phyloP scores from a whole-genome alignment of 257 asterid species.

The Rehmannia glutinosa region DNA sequence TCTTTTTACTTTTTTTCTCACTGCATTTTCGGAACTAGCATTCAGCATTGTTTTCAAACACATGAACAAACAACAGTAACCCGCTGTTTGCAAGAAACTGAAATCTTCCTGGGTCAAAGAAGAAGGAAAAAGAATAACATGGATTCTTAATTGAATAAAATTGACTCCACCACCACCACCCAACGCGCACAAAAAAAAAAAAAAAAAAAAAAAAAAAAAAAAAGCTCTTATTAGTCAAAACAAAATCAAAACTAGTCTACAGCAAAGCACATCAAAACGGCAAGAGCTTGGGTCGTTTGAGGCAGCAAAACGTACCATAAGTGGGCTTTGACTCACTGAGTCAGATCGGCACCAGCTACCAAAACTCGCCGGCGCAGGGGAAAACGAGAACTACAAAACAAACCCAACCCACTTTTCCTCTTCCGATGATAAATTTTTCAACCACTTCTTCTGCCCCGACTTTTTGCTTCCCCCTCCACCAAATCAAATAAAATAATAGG shows the following conservation, averaged over 20 bases:
- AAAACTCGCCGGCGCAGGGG: conserved; percentile 16
- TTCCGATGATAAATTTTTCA: conserved; percentile 22
- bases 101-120: background rate
- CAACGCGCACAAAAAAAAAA: too few relatives aligned
- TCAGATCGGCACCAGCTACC: conserved; percentile 49
- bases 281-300: conserved; percentile 18
- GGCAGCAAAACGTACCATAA: conserved; percentile 52
- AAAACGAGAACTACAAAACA: background rate
- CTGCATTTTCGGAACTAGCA: too few relatives aligned
- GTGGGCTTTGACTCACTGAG: conserved; percentile 39
- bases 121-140: background rate
- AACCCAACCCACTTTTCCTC: conserved; percentile 7
- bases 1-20: too few relatives aligned
- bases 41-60: too few relatives aligned
- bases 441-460: conserved; percentile 11
- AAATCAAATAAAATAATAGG: background rate
- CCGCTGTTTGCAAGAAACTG: background rate
- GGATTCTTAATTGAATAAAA: background rate
- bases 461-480: background rate
- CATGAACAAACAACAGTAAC: background rate
- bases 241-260: conserved; percentile 28
- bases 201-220: background rate
- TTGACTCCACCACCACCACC: too few relatives aligned
- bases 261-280: conserved; percentile 18
- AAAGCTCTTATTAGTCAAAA: conserved; percentile 7